Conservation (phyloP, 83 land plant genomes). For the Diphasiastrum complanatum region DNA sequence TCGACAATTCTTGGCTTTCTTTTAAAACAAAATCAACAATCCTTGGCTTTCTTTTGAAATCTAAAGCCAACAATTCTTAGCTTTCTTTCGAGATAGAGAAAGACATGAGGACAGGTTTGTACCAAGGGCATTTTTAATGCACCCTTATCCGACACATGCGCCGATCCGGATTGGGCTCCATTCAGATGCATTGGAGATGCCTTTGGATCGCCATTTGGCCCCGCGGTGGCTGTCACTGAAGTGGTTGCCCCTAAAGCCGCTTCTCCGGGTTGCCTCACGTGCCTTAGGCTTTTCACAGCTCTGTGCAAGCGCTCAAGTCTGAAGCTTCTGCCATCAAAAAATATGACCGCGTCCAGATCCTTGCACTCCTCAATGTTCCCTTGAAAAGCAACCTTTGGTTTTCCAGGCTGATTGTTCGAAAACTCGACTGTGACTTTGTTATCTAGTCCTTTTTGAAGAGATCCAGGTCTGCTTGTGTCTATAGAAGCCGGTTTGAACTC, state of each 20-base stretch:
- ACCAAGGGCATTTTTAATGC: too few relatives aligned
- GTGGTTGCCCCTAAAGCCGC: slow-evolving; percentile 28
- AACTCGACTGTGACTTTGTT: slow-evolving; percentile 85
- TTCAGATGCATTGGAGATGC: slow-evolving; percentile 5
- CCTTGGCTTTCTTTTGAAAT: too few relatives aligned
- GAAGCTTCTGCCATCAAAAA: slow-evolving; percentile 77
- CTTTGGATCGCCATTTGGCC: neutral
- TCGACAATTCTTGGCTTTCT: too few relatives aligned
- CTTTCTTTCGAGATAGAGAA: too few relatives aligned
- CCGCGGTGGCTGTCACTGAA: slow-evolving; percentile 19
- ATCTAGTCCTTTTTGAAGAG: slow-evolving; percentile 64
- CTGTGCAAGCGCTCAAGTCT: slow-evolving; percentile 84
- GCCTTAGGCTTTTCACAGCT: slow-evolving; percentile 71
- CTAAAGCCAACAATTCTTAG: too few relatives aligned
- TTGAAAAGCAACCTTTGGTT: slow-evolving; percentile 71
- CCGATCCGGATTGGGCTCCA: too few relatives aligned
- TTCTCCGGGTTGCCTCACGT: slow-evolving; percentile 63
- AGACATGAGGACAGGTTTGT: too few relatives aligned
- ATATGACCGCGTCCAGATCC: slow-evolving; percentile 80
- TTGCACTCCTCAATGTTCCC: slow-evolving; percentile 89
- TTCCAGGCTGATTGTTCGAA: slow-evolving; percentile 74
- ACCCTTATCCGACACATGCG: too few relatives aligned
- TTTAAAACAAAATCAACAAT: too few relatives aligned
- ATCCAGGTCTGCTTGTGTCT: slow-evolving; percentile 68
- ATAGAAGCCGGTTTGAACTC: slow-evolving; percentile 98